Percentiles rank a stretch among this genome's conserved stretches.
Conservation (phyloP, 2,329 filamentous ascomycete genomes). For the Bipolaris oryzae region DNA sequence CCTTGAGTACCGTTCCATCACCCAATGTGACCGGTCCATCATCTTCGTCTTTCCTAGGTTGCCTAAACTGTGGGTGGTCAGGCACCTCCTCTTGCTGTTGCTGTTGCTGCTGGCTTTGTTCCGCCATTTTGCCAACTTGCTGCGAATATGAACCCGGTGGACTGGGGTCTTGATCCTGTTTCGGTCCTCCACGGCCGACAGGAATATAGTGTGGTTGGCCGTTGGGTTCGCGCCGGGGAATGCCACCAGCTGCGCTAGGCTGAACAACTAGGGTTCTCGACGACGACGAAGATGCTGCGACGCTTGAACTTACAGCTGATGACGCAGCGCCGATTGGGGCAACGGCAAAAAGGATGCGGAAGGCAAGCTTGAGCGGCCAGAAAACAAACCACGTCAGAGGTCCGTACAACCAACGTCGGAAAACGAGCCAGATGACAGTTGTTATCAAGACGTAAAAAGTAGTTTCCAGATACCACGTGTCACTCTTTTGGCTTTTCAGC, state of each 20-base stretch:
- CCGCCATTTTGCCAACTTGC: conserved; percentile 28
- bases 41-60: conserved; percentile 30
- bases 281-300: conserved; percentile 20
- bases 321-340: conserved; percentile 57
- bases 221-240: conserved; percentile 40
- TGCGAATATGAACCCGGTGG: conserved; percentile 47
- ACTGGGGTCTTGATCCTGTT: conserved; percentile 50
- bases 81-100: conserved; percentile 25
- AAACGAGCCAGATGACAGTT: conserved; percentile 85
- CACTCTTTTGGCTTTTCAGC: conserved; percentile 87
- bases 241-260: conserved; percentile 51
- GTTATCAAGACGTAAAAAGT: conserved; percentile 79
- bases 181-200: conserved; percentile 57
- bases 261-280: conserved; percentile 52
- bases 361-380: conserved; percentile 74
- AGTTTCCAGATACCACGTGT: conserved; percentile 96
- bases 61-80: conserved; percentile 33
- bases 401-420: conserved; percentile 83
- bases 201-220: conserved; percentile 48
- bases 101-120: conserved; percentile 33
- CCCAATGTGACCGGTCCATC: conserved; percentile 48
- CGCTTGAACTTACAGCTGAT: conserved; percentile 27
- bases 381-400: conserved; percentile 89
- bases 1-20: conserved; percentile 54
- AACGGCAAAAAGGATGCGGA: conserved; percentile 63